These are phyloP conservation scores for Fusarium sp. DNA, from an alignment of 2,329 filamentous ascomycete genomes.

Conservation along the genomic window DNA sequence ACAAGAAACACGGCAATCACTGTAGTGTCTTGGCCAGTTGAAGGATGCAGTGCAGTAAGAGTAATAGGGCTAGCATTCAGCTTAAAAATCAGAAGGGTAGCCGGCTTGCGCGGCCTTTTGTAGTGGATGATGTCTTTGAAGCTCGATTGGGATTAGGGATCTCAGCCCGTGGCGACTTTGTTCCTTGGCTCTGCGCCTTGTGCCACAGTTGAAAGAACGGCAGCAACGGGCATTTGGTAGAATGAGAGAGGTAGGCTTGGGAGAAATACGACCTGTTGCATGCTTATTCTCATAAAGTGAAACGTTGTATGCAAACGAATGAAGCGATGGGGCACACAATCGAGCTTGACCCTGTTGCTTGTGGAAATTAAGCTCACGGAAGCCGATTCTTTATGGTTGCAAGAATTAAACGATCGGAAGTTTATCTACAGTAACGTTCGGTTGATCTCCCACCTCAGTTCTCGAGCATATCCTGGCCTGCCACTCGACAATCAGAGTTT, in stretches of 20 bases:
- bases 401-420: neutral
- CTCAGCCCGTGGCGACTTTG: neutral
- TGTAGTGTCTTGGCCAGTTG: neutral
- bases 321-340: neutral
- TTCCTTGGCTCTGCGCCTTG: neutral
- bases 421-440: neutral
- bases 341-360: neutral
- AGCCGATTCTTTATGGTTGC: neutral
- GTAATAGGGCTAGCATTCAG: neutral
- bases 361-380: neutral
- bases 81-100: neutral
- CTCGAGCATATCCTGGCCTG: neutral
- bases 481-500: neutral
- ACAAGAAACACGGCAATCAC: conserved; percentile 13
- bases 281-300: neutral
- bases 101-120: conserved; percentile 18
- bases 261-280: neutral
- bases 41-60: neutral
- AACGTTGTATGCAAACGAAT: neutral
- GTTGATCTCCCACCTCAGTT: neutral
- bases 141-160: conserved; percentile 17
- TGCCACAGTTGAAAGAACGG: neutral
- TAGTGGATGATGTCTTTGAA: conserved; percentile 18
- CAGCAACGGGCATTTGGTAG: neutral
- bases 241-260: neutral